phyloP scores from a whole-genome alignment of 345 rosid genomes.

The Rhizophora apiculata region DNA sequence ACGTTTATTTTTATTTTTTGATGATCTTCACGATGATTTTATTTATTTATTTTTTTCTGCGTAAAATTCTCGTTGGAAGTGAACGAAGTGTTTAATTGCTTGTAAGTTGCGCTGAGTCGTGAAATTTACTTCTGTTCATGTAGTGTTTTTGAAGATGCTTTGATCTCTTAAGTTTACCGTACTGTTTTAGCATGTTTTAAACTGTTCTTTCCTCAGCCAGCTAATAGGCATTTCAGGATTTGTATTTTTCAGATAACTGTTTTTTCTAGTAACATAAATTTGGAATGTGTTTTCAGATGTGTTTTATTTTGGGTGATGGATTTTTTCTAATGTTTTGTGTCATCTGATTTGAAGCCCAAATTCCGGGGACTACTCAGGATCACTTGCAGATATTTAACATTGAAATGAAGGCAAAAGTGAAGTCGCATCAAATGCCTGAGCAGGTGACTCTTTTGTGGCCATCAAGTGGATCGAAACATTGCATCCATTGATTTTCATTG shows the following conservation, averaged over 20 bases:
- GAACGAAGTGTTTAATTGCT: too few relatives aligned
- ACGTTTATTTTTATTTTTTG: background rate
- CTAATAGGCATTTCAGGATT: too few relatives aligned
- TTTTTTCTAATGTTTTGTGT: constrained; percentile 12
- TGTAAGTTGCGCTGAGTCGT: too few relatives aligned
- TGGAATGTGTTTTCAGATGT: background rate
- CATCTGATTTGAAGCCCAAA: constrained; percentile 65
- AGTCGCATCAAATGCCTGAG: constrained; percentile 97
- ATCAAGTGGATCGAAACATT: background rate
- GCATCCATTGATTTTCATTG: too few relatives aligned
- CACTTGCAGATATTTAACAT: constrained; percentile 98
- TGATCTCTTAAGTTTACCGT: too few relatives aligned
- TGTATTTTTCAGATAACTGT: too few relatives aligned
- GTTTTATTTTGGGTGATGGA: background rate
- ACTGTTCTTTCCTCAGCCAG: too few relatives aligned
- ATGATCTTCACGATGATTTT: background rate
- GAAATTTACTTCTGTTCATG: too few relatives aligned
- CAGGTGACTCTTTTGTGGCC: constrained; percentile 46
- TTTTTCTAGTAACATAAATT: background rate
- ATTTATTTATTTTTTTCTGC: background rate
- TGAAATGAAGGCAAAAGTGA: constrained; percentile 90
- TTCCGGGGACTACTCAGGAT: constrained; percentile 93
- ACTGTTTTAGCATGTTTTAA: too few relatives aligned
- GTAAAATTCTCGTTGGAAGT: too few relatives aligned
- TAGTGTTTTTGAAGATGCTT: too few relatives aligned